These are phyloP conservation scores for Boletus eberwhitei DNA, from an alignment of 768 basidiomycete species.

Conservation along the genomic window DNA sequence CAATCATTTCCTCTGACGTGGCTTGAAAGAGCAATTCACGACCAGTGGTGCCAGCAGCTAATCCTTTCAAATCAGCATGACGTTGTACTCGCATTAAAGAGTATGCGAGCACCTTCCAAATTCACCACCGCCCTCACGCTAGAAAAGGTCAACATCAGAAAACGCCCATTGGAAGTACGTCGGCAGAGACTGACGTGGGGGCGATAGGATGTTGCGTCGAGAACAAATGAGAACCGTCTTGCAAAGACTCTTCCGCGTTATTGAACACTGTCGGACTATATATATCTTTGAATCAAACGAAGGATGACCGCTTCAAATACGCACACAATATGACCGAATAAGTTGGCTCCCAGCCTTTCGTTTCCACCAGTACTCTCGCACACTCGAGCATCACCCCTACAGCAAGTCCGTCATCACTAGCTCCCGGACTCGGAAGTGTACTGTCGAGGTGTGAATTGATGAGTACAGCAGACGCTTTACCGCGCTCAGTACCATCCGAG, in stretches of 20 bases:
- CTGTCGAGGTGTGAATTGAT: conserved; percentile 90
- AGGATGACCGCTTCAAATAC: conserved; percentile 24
- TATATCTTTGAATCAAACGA: not conserved
- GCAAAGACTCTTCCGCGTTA: conserved; percentile 90
- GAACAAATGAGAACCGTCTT: conserved; percentile 92
- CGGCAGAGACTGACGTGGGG: conserved; percentile 49
- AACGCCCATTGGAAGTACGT: not conserved
- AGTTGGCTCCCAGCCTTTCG: conserved; percentile 66
- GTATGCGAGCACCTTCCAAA: conserved; percentile 62
- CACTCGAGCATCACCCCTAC: conserved; percentile 92
- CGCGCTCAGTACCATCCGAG: conserved; percentile 66
- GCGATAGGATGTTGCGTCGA: conserved; percentile 83
- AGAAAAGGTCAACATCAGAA: not conserved
- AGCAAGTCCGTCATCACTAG: conserved; percentile 83
- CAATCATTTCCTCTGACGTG: conserved; percentile 91
- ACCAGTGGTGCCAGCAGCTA: conserved; percentile 84
- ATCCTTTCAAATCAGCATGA: conserved; percentile 3
- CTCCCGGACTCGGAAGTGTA: conserved; percentile 85
- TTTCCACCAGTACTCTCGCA: conserved; percentile 68
- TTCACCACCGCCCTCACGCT: conserved; percentile 87
- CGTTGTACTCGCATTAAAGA: not conserved
- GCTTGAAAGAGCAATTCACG: conserved; percentile 94
- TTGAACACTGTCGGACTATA: conserved; percentile 70
- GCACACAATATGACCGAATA: conserved; percentile 80
- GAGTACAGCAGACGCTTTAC: conserved; percentile 80